Conservation (phyloP, 345 rosid genomes). For the Aquilaria sinensis region DNA sequence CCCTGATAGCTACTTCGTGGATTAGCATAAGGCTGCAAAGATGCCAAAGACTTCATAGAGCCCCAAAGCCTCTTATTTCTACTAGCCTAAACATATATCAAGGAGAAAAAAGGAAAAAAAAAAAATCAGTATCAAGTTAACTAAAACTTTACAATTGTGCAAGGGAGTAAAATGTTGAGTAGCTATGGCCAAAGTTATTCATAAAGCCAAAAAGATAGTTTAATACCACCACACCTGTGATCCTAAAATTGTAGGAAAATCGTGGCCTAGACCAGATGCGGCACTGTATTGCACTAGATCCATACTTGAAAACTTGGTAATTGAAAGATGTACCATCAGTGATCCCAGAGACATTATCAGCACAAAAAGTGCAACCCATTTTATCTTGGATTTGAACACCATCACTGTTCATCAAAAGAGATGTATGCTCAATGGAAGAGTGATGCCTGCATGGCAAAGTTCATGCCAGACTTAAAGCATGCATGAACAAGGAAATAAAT, state of each 20-base stretch:
- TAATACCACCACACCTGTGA: slow-evolving; percentile 29
- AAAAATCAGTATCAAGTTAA: slow-evolving; percentile 8
- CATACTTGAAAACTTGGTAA: slow-evolving; percentile 66
- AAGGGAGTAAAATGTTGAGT: no score
- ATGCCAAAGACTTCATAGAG: slow-evolving; percentile 52
- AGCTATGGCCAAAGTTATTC: not conserved
- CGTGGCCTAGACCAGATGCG: slow-evolving; percentile 43
- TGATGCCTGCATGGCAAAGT: no score
- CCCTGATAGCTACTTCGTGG: slow-evolving; percentile 76
- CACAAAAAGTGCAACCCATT: slow-evolving; percentile 78
- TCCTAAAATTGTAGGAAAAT: slow-evolving; percentile 36
- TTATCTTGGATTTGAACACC: slow-evolving; percentile 82
- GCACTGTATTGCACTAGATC: slow-evolving; percentile 47
- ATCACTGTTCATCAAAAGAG: slow-evolving; percentile 33
- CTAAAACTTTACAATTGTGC: no score
- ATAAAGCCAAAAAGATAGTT: not conserved
- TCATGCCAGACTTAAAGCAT: no score
- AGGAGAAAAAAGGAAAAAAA: not conserved
- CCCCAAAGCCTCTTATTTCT: slow-evolving; percentile 78
- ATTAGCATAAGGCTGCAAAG: slow-evolving; percentile 91
- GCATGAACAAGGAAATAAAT: no score
- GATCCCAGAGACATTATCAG: slow-evolving; percentile 71
- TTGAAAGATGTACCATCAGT: slow-evolving; percentile 67
- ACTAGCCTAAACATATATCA: slow-evolving; percentile 34
- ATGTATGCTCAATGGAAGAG: no score